Conservation (phyloP, 176 grass and related monocot genomes). For the Echinochloa phyllopogon region DNA sequence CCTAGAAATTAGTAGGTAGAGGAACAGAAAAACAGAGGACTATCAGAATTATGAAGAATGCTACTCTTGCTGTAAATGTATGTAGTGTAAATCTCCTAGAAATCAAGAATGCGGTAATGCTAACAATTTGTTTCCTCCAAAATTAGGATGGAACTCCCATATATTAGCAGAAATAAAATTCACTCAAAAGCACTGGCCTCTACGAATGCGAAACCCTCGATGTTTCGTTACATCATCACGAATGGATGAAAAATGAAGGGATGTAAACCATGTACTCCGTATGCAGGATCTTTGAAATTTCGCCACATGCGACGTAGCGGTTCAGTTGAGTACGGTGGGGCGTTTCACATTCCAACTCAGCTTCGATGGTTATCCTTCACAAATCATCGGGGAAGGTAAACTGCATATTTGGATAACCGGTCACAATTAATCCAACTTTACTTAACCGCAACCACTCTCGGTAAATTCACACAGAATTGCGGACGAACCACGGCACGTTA, state of each 20-base stretch:
- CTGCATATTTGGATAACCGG: background rate
- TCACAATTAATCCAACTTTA: background rate
- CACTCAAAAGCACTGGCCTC: background rate
- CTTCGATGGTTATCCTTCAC: background rate
- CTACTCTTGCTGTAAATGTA: no score
- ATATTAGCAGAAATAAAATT: no score
- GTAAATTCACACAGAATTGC: conserved; percentile 42
- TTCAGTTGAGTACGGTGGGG: conserved; percentile 31
- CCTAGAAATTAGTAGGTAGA: no score
- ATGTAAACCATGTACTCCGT: background rate
- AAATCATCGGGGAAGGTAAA: background rate
- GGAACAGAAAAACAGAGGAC: background rate
- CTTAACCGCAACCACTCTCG: background rate
- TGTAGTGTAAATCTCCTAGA: no score
- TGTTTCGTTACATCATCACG: background rate
- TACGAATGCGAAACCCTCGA: background rate
- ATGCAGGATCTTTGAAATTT: background rate
- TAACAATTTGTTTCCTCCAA: no score
- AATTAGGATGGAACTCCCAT: no score
- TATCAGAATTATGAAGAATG: no score
- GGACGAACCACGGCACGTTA: conserved; percentile 38
- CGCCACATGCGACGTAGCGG: conserved; percentile 5
- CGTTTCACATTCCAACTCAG: background rate
- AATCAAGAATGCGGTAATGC: no score
- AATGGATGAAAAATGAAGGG: background rate